Conservation (phyloP, 805 yeast species). For the Metschnikowia hibisci region DNA sequence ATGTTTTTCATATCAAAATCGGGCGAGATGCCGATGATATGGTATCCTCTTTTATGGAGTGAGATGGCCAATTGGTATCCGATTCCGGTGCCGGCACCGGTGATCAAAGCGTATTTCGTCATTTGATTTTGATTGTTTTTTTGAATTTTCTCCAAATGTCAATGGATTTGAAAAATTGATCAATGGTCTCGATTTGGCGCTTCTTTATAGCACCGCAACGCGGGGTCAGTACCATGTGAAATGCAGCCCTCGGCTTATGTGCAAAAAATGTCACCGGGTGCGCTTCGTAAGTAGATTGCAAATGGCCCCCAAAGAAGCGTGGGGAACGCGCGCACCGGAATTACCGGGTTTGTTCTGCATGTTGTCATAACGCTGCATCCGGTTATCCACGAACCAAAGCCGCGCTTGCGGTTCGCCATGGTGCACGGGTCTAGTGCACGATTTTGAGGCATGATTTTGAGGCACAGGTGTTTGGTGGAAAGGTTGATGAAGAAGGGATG, state of each 20-base stretch:
- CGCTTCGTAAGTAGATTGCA: no score
- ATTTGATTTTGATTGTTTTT: background rate
- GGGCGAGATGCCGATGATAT: constrained; percentile 35
- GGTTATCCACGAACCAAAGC: background rate
- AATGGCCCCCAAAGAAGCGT: background rate
- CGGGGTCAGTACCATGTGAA: no score
- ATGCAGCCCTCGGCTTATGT: no score
- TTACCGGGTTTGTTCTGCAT: background rate
- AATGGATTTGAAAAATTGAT: no score
- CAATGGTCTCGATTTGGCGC: no score
- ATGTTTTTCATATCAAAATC: constrained; percentile 19
- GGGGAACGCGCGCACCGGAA: background rate
- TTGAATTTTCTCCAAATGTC: no score
- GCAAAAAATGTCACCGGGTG: no score
- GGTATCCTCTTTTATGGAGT: constrained; percentile 31
- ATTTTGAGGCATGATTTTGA: no score
- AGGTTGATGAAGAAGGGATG: background rate
- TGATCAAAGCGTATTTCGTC: constrained; percentile 16
- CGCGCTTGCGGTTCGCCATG: background rate
- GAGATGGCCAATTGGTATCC: constrained; percentile 15
- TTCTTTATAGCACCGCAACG: no score
- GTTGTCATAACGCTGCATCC: background rate
- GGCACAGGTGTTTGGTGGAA: no score
- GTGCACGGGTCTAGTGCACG: background rate
- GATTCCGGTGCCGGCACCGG: constrained; percentile 19